These are phyloP conservation scores for Globisporangium splendens DNA, from an alignment of 352 stramenopile genomes.

Conservation along the genomic window DNA sequence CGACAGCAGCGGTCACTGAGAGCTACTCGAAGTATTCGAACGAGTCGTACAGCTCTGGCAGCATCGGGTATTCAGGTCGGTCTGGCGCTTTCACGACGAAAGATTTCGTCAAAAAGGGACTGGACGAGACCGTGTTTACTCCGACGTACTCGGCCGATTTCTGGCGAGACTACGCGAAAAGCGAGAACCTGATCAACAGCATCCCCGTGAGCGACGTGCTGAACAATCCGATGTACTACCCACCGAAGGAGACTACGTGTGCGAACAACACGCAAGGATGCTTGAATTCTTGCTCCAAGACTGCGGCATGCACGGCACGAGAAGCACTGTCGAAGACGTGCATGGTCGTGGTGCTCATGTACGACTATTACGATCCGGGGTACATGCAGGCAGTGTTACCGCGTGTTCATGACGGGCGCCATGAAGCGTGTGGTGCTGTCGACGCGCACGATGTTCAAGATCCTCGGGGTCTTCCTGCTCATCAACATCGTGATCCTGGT, in stretches of 20 bases:
- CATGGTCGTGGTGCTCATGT: conserved; percentile 22
- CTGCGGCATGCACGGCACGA: conserved; percentile 13
- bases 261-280: conserved; percentile 30
- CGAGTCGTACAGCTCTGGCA: conserved; percentile 30
- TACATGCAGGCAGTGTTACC: conserved; percentile 28
- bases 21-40: conserved; percentile 15
- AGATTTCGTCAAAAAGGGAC: conserved; percentile 28
- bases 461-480: conserved; percentile 27
- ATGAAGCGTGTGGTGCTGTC: conserved; percentile 47
- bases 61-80: conserved; percentile 36
- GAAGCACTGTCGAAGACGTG: conserved; percentile 17
- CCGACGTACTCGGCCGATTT: conserved; percentile 39
- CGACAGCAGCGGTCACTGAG: not conserved
- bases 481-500: conserved; percentile 35
- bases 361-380: conserved; percentile 13
- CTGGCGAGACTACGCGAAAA: conserved; percentile 36
- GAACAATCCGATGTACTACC: conserved; percentile 20
- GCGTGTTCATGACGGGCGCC: conserved; percentile 33
- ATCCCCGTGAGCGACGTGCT: not conserved
- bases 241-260: conserved; percentile 15
- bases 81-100: conserved; percentile 38
- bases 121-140: conserved; percentile 9
- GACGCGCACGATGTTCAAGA: conserved; percentile 35
- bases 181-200: not conserved
- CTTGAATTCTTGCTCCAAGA: conserved; percentile 28